Evolutionary conservation across 1,284 basidiomycete genomes (phyloP).

Genomic region (Rhodotorula sp.): DNA sequence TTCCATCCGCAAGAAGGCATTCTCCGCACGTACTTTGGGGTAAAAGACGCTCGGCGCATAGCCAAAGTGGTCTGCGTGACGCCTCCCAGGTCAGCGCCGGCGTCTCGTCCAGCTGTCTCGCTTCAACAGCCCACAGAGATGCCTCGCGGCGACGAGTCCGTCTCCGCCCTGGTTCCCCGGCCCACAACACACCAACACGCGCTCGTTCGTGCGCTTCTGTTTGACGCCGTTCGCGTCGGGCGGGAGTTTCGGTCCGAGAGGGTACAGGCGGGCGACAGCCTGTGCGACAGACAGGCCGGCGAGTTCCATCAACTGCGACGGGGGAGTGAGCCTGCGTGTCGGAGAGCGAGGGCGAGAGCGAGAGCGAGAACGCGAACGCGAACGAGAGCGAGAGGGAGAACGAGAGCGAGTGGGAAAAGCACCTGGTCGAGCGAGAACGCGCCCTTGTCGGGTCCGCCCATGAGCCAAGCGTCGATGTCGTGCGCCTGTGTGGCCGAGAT

Average conservation of each 20-base stretch:
- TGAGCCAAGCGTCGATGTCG: conserved; percentile 88
- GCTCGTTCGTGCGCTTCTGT: conserved; percentile 36
- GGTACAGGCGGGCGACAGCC: conserved; percentile 73
- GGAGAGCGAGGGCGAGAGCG: not conserved
- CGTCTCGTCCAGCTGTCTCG: no score
- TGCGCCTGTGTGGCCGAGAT: conserved; percentile 40
- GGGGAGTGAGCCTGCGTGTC: not conserved
- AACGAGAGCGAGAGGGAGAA: conserved; percentile 21
- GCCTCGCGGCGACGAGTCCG: conserved; percentile 91
- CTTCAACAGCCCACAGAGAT: conserved; percentile 63
- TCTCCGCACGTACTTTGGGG: conserved; percentile 66
- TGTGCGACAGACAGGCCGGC: conserved; percentile 96
- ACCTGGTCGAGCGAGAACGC: conserved; percentile 91
- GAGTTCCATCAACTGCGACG: conserved; percentile 84
- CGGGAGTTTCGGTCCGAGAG: conserved; percentile 41
- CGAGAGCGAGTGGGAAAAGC: conserved; percentile 22
- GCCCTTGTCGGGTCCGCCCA: conserved; percentile 61
- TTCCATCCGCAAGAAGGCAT: not conserved
- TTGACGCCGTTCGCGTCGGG: conserved; percentile 37
- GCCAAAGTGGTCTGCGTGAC: conserved; percentile 71
- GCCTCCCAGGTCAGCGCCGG: not conserved
- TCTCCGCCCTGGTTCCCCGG: conserved; percentile 96
- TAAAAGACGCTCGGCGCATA: conserved; percentile 82
- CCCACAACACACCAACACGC: conserved; percentile 87
- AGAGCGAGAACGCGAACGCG: conserved; percentile 80